Conservation (phyloP, 768 basidiomycete species). For the Russula earlei region DNA sequence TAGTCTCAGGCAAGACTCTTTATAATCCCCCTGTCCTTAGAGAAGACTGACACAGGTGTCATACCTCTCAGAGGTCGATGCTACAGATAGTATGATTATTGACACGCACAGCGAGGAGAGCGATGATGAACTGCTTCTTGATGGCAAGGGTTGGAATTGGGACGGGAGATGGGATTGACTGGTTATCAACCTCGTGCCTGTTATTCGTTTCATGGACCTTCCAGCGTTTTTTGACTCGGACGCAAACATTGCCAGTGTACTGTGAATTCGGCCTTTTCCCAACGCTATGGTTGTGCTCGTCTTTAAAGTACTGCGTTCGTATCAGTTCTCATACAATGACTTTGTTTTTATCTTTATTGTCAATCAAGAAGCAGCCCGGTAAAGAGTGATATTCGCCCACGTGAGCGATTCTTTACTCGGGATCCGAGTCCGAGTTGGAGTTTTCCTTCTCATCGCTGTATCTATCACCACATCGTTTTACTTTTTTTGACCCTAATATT, state of each 20-base stretch:
- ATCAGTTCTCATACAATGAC: too few species aligned
- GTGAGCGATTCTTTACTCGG: too few species aligned
- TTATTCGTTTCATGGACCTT: not conserved
- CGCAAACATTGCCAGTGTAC: not conserved
- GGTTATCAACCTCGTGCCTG: not conserved
- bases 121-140: constrained; percentile 18
- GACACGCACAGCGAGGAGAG: constrained; percentile 7
- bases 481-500: too few species aligned
- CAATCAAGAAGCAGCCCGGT: too few species aligned
- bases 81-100: not conserved
- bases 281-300: not conserved
- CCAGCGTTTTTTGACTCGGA: not conserved
- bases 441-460: not conserved
- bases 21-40: not conserved
- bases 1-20: not conserved
- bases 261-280: not conserved
- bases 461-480: too few species aligned
- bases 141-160: constrained; percentile 18
- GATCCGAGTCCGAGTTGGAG: too few species aligned
- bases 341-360: too few species aligned
- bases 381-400: too few species aligned
- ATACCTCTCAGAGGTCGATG: not conserved
- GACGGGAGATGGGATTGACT: constrained; percentile 16
- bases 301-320: not conserved
- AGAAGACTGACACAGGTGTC: not conserved